Conservation (phyloP, 176 grass and related monocot species). For the Panicum miliaceum region DNA sequence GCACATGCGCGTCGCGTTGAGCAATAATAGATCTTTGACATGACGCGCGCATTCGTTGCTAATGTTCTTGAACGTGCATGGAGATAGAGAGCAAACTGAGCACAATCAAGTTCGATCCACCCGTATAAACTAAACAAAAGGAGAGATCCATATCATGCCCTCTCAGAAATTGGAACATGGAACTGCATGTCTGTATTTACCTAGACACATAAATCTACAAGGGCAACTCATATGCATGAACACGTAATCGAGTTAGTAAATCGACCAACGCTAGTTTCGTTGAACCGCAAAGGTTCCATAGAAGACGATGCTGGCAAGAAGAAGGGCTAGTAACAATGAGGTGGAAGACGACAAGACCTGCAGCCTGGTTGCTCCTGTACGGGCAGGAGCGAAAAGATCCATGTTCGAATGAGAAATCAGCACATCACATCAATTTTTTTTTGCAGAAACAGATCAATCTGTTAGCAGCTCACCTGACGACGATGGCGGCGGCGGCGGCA, state of each 20-base stretch:
- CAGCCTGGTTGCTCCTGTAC: conserved; percentile 13
- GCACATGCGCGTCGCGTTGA: neutral
- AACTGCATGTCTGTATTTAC: neutral
- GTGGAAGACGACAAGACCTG: neutral
- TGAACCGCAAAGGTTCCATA: neutral
- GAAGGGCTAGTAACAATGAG: neutral
- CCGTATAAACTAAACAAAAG: too few relatives aligned
- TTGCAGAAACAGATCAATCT: neutral
- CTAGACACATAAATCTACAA: neutral
- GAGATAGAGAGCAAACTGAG: too few relatives aligned
- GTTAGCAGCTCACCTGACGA: conserved; percentile 32
- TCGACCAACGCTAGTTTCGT: neutral
- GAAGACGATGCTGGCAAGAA: conserved; percentile 15
- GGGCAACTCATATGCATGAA: neutral
- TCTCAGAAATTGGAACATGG: neutral
- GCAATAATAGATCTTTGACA: neutral
- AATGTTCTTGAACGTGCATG: too few relatives aligned
- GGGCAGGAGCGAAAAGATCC: neutral
- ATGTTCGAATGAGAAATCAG: neutral
- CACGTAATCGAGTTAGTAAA: neutral
- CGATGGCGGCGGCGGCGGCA: conserved; percentile 8
- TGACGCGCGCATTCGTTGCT: too few relatives aligned
- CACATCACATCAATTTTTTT: neutral
- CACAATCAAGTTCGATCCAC: too few relatives aligned
- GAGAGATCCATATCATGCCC: too few relatives aligned